Conservation (phyloP, 139 green algal species). For the Micractinium sp. region DNA sequence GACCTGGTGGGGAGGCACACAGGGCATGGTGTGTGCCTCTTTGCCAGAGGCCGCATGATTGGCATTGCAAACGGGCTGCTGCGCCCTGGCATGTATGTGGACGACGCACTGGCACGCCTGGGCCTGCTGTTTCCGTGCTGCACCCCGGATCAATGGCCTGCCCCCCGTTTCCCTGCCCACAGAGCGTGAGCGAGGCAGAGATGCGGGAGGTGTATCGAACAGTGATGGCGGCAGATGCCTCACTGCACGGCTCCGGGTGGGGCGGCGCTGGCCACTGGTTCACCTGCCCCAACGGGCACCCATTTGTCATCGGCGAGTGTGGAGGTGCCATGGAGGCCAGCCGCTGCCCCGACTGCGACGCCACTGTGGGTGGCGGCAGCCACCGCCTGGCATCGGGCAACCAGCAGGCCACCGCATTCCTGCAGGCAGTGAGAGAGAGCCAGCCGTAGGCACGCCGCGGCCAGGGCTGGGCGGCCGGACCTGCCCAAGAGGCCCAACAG, state of each 20-base stretch:
- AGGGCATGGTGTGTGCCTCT: background rate
- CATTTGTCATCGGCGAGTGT: slow-evolving; percentile 67
- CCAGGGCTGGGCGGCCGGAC: no score
- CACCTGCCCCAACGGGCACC: slow-evolving; percentile 63
- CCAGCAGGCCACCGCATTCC: background rate
- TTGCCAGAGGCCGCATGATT: background rate
- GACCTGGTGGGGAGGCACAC: background rate
- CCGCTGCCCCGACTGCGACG: slow-evolving; percentile 56
- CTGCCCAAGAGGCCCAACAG: no score
- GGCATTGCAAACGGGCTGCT: background rate
- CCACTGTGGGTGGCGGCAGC: slow-evolving; percentile 44
- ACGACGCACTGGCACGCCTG: no score
- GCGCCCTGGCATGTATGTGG: no score
- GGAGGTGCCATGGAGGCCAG: slow-evolving; percentile 50
- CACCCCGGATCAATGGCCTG: background rate
- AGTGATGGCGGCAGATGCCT: background rate
- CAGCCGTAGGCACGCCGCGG: no score
- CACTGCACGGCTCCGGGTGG: background rate
- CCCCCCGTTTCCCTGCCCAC: background rate
- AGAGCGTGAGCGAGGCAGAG: background rate
- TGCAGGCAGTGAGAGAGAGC: background rate
- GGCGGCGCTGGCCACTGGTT: slow-evolving; percentile 32
- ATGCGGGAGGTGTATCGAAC: background rate
- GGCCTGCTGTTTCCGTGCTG: no score
- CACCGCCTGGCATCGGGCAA: slow-evolving; percentile 48